Conservation (phyloP, 2,329 filamentous ascomycete genomes). For the Chaetomiaceae sp. region DNA sequence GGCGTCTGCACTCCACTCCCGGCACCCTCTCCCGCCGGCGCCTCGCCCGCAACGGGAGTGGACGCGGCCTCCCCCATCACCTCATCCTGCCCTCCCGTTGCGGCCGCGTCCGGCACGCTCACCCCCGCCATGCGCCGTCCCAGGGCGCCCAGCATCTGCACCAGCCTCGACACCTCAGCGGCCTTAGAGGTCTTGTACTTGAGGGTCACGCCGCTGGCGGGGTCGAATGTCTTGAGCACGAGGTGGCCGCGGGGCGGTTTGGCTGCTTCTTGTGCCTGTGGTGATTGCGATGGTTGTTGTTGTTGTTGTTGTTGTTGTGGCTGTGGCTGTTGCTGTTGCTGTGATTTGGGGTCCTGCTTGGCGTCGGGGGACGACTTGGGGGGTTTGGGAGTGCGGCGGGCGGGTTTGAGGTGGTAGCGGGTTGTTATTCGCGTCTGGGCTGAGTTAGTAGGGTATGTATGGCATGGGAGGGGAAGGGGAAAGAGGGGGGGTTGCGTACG, state of each 20-base stretch:
- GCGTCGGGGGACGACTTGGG: too few species aligned
- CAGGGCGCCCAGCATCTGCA: conserved; percentile 70
- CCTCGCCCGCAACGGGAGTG: conserved; percentile 9
- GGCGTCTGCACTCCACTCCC: conserved; percentile 34
- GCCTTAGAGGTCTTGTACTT: conserved; percentile 92
- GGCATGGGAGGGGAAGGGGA: conserved; percentile 4
- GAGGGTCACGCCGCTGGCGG: conserved; percentile 71
- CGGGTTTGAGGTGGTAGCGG: conserved; percentile 71
- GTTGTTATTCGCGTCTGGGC: conserved; percentile 88
- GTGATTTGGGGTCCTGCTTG: too few species aligned
- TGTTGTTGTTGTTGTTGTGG: conserved; percentile 29
- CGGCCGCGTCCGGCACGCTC: conserved; percentile 34
- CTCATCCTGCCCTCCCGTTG: conserved; percentile 34
- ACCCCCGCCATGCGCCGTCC: conserved; percentile 64
- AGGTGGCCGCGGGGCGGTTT: conserved; percentile 64
- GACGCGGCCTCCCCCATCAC: conserved; percentile 41
- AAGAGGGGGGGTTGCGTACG: conserved; percentile 47
- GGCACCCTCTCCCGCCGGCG: conserved; percentile 27
- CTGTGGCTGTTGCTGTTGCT: conserved; percentile 30
- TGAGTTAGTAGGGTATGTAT: not conserved
- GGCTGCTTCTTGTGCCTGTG: conserved; percentile 24
- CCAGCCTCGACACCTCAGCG: conserved; percentile 79
- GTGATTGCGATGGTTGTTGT: conserved; percentile 26
- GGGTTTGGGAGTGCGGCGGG: conserved; percentile 31
- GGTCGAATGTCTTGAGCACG: conserved; percentile 85